Evolutionary conservation across 106 monocot genomes (phyloP), one percentile per base, ranked within the genome.

Genomic region (Dendrobium catenatum): DNA sequence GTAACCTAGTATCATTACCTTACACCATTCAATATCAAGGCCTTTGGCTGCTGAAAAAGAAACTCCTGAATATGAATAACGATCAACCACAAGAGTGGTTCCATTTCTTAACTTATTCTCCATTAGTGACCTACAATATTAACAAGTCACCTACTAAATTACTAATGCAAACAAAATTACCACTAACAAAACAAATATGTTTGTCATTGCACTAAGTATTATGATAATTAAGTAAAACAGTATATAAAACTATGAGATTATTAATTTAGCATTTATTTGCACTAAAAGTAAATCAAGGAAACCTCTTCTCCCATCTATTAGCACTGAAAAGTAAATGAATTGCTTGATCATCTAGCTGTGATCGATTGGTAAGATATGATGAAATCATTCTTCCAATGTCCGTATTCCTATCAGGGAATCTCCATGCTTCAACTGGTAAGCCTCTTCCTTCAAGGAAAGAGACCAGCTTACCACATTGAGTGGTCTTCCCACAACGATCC

Each of bases 251-350:
- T 64, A 4, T 64, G 24, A 64, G 16, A 48, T 11, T 42, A 44
- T 16, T 42, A 47, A n/a, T 47, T 20, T 19, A 24, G 37, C 37
- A 47, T 37, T 4, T 42, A 46, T 77, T n/a, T 13, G 58, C 8
- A 79, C 26, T 37, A 37, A 37, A 66, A 64, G 59, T 42, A 19
- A 79, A 41, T 64, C 13, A 76, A 76, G 43, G 26, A 66, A 33
- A 99, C 99, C 99, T 99, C 85, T 95, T 99, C 61, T 99, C 99
- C 99, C 99, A 99, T 67, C 99, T 93, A 79, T 99, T 99, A 5
- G 99, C 99, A 81, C 95, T 93, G 48, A 99, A 99, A 51, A 99
- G 91, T 73, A 99, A 87, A 88, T 99, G 99, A 40, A 99, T 80
- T 64, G 94, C 73, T 79, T 68, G 82, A 84, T 99, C 99, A 85